phyloP scores from a whole-genome alignment of 1,284 basidiomycete species.

The Sporisorium graminicola region DNA sequence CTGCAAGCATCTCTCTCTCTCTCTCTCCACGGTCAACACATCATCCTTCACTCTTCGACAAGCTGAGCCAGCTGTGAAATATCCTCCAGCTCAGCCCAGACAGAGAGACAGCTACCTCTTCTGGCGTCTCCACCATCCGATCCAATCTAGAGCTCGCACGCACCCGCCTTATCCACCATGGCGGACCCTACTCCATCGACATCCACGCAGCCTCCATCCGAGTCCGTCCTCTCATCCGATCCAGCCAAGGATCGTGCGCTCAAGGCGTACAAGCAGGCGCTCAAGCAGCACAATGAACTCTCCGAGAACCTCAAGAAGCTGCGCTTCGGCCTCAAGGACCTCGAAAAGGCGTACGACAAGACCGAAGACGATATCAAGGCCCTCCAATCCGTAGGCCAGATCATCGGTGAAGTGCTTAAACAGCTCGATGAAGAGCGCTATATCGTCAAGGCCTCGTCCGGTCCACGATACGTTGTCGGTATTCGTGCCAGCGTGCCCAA shows the following conservation, averaged over 20 bases:
- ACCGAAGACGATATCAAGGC: slow-evolving; percentile 99
- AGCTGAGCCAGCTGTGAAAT: background rate
- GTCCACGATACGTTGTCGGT: slow-evolving; percentile 98
- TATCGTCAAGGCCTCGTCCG: slow-evolving; percentile 98
- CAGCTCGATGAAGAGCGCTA: slow-evolving; percentile 98
- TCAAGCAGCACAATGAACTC: slow-evolving; percentile 73
- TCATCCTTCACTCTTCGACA: background rate
- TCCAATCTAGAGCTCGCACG: background rate
- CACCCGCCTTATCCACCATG: slow-evolving; percentile 35
- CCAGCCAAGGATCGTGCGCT: slow-evolving; percentile 66
- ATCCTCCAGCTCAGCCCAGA: background rate
- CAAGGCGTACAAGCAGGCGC: slow-evolving; percentile 61
- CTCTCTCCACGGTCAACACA: background rate
- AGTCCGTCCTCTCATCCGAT: slow-evolving; percentile 45
- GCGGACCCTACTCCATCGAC: slow-evolving; percentile 50
- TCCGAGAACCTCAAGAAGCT: slow-evolving; percentile 64
- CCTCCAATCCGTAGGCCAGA: slow-evolving; percentile 97
- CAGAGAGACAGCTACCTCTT: background rate
- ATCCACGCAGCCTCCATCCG: slow-evolving; percentile 43
- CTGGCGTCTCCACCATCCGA: background rate
- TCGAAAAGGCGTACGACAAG: slow-evolving; percentile 91
- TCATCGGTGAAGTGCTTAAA: slow-evolving; percentile 98
- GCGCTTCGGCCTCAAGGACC: slow-evolving; percentile 74
- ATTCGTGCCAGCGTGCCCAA: slow-evolving; percentile 93
- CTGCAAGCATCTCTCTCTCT: background rate